A percentile compares a stretch with the other conserved stretches of the same genome.
Conservation (phyloP, 495 filamentous ascomycete genomes). For the Ramalina intermedia region DNA sequence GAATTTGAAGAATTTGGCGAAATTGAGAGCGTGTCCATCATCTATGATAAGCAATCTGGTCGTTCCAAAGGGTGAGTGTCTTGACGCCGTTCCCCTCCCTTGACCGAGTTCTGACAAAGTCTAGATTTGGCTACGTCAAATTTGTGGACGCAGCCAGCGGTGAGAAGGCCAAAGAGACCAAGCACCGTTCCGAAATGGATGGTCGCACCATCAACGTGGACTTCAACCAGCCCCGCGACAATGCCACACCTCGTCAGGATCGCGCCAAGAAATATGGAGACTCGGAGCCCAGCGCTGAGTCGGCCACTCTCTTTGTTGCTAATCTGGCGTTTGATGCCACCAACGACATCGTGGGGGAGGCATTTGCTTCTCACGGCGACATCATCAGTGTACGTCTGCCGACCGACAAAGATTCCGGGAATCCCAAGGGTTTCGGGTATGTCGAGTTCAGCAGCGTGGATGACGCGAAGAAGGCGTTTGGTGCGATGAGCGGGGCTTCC, state of each 20-base stretch:
- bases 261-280: conserved; percentile 59
- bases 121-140: conserved; percentile 91
- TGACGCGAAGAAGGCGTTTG: conserved; percentile 66
- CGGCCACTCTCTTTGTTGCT: conserved; percentile 84
- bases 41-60: conserved; percentile 67
- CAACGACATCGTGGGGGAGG: conserved; percentile 57
- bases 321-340: conserved; percentile 79
- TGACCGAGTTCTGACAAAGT: conserved; percentile 16
- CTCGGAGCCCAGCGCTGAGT: conserved; percentile 50
- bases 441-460: conserved; percentile 73
- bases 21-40: conserved; percentile 58
- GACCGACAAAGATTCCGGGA: conserved; percentile 74
- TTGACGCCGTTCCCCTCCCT: not conserved
- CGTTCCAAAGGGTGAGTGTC: conserved; percentile 66
- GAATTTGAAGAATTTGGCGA: conserved; percentile 80
- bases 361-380: conserved; percentile 56
- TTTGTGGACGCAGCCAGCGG: conserved; percentile 56
- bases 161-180: conserved; percentile 61
- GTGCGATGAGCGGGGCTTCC: conserved; percentile 58
- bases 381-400: conserved; percentile 76
- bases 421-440: conserved; percentile 91
- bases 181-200: conserved; percentile 69
- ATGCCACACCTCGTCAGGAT: conserved; percentile 34
- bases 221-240: conserved; percentile 62
- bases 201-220: conserved; percentile 81